Base-by-base conservation (phyloP, 225 moss, liverwort and hornwort species). In the Pseudisothecium myosuroides region DNA sequence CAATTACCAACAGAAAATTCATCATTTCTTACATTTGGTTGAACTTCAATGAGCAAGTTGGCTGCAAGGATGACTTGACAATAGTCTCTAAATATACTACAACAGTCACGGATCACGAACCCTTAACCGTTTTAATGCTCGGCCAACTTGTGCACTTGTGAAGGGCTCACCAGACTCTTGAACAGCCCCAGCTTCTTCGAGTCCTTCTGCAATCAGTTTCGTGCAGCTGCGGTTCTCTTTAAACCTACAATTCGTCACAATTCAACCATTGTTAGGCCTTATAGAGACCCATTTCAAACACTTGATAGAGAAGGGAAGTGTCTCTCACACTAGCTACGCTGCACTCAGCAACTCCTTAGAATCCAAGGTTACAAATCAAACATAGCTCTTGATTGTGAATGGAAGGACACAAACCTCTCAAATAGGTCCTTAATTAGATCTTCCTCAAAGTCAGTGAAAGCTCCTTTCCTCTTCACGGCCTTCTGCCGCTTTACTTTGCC, bases 71-170 rank as follows among this genome's bases (percentile, higher is more conserved):
- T 20, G 31, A 61, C 45, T 81, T 62, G 62, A 13, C 45, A 47
- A 60, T 12, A 80, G 15, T 61, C 31, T 81, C 31, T 21, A 60
- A 8, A 4, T 43, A 6, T 12, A 41, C 19, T 41, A 43, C 61
- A 19, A 10, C 32, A 81, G 49, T 83, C 83, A 83, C 5, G 64
- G 50, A 47, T 49, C 83, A 37, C 37, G 24, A 64, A 65, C 83
- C 65, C 93, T 94, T 15, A 98, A 89, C n/a, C 88, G 86, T 72
- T 97, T 95, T 64, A 98, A 80, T 43, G 95, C 93, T 81, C 97
- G 93, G 66, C 95, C 95, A 72, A 98, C 92, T 92, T 98, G 98
- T 52, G 94, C 93, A 79, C 92, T 63, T 58, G 95, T 95, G 80
- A 96, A 94, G 28, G 85, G 89, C 69, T 88, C 90, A 87, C 89